phyloP scores from a whole-genome alignment of 225 moss, liverwort and hornwort species.

The Climacium dendroides region DNA sequence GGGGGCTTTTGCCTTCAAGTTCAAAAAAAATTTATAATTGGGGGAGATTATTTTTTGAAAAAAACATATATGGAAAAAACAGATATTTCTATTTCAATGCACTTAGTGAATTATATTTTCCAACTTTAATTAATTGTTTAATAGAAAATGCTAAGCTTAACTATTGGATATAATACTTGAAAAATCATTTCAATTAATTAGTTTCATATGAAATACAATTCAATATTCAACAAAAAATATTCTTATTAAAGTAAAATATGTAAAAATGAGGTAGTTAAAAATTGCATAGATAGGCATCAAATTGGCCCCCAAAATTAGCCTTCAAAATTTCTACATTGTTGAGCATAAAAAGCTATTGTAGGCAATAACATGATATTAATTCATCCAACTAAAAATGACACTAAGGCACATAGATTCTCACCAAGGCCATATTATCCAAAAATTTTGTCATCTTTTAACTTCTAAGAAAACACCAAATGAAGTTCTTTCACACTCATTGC shows the following conservation, averaged over 20 bases:
- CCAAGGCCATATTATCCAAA: background rate
- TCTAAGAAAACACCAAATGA: background rate
- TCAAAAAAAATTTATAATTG: no score
- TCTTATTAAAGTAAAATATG: background rate
- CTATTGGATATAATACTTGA: no score
- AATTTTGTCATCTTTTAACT: background rate
- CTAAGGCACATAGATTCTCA: background rate
- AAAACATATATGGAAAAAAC: background rate
- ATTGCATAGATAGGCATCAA: background rate
- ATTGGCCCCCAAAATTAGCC: background rate
- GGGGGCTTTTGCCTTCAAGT: fast-evolving
- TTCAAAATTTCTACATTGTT: background rate
- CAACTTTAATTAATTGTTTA: background rate
- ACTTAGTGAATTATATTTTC: fast-evolving
- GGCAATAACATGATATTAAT: background rate
- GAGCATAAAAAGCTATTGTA: background rate
- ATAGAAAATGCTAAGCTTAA: fast-evolving
- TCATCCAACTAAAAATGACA: background rate
- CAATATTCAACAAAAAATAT: background rate
- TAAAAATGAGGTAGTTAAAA: background rate
- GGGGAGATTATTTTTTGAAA: background rate
- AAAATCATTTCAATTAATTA: background rate
- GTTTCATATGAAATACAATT: background rate
- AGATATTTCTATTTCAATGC: background rate
- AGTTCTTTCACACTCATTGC: background rate